Evolutionary conservation across 495 filamentous ascomycete species (phyloP), one percentile per base, ranked within the genome.

Genomic region (Penicilliopsis zonata): DNA sequence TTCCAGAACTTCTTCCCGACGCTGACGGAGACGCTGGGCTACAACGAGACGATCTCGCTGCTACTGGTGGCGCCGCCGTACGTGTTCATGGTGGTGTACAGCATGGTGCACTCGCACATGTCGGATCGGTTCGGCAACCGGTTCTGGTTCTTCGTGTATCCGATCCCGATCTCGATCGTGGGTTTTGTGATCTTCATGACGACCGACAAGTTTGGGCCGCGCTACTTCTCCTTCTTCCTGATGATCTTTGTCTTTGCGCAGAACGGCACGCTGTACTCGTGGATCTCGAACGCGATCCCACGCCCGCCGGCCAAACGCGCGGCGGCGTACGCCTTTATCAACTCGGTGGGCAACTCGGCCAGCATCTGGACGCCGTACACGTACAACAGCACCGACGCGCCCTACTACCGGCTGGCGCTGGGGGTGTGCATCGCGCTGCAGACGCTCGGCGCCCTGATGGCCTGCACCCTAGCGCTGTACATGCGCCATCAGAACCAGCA

Each of bases 1-100:
- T 72, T 72, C 56, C 64, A 72, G 35, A 69, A 70, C 48, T 70
- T 65, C 50, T 71, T 70, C 57, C 67, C 66, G 0, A 65, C 66
- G 0, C 43, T 72, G 31, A 63, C 61, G 0, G 33, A 41, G 19
- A 67, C 64, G 0, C 53, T 73, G 9, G 48, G 50, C 12, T 65
- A 57, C 43, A 43, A 30, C 35, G 10, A 55, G 8, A 63, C 43
- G 23, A 55, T 64, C 34, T 63, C 63, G 0, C 49, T 70, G 10
- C 46, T 73, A 9, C 56, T 72, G 2, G 63, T 69, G 9, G 66
- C 67, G 5, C 69, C 68, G 2, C 68, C 68, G 0, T 72, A 72
- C 41, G 34, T 72, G 28, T 70, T 72, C 50, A 70, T 70, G 63
- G 63, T 70, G 17, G 30, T 61, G 29, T 69, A 63, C 40, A 61